phyloP scores from a whole-genome alignment of 2,329 filamentous ascomycete genomes.

The Fusarium pseudoanthophilum region DNA sequence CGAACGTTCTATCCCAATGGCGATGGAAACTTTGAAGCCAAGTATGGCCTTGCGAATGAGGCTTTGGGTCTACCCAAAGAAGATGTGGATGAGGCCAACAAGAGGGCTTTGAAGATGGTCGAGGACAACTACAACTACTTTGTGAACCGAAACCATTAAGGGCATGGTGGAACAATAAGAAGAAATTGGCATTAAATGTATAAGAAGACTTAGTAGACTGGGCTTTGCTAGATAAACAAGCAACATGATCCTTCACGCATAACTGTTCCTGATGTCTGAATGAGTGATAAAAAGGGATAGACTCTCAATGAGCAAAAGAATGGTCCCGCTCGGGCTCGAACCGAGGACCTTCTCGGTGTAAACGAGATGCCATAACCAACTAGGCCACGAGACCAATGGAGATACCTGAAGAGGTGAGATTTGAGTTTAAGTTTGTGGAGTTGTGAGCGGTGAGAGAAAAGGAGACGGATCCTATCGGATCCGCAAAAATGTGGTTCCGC shows the following conservation, averaged over 20 bases:
- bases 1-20: slow-evolving; percentile 61
- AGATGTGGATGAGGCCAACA: slow-evolving; percentile 66
- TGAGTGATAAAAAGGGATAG: background rate
- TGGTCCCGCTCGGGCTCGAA: slow-evolving; percentile 42
- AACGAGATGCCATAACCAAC: slow-evolving; percentile 41
- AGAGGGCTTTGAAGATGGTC: slow-evolving; percentile 57
- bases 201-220: accelerated
- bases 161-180: background rate
- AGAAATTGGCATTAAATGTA: background rate
- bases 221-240: background rate
- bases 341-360: slow-evolving; percentile 43
- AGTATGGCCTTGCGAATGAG: slow-evolving; percentile 57
- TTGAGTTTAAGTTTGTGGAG: background rate
- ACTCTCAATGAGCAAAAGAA: background rate
- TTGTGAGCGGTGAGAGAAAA: background rate
- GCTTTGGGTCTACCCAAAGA: slow-evolving; percentile 67
- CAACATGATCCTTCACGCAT: accelerated
- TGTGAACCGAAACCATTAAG: slow-evolving; percentile 17
- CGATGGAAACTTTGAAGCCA: slow-evolving; percentile 55
- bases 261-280: background rate
- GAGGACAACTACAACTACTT: slow-evolving; percentile 38
- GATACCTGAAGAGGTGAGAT: accelerated
- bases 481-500: slow-evolving; percentile 34
- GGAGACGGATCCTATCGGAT: accelerated
- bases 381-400: slow-evolving; percentile 36